Conservation (phyloP, 2,329 filamentous ascomycete species). For the Zalaria sp. region DNA sequence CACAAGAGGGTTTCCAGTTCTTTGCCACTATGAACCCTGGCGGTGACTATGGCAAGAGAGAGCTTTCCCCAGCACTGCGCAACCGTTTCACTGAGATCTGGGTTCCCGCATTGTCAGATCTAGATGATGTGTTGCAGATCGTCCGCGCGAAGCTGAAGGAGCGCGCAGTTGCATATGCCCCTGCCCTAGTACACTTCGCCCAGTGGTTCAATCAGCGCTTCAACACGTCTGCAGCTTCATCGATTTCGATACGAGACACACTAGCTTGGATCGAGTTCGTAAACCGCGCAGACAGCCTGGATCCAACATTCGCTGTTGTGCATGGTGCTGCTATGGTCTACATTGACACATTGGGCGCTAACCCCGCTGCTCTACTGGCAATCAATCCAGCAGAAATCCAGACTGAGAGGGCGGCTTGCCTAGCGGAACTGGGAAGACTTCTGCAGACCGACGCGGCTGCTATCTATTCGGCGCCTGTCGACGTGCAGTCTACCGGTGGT, state of each 20-base stretch:
- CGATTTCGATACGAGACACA: slow-evolving; percentile 83
- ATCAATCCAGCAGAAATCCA: slow-evolving; percentile 55
- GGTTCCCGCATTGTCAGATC: slow-evolving; percentile 78
- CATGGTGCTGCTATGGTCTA: slow-evolving; percentile 94
- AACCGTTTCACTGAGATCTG: slow-evolving; percentile 99
- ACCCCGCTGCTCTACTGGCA: slow-evolving; percentile 76
- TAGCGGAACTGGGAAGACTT: slow-evolving; percentile 56
- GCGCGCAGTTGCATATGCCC: slow-evolving; percentile 43
- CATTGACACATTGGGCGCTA: slow-evolving; percentile 87
- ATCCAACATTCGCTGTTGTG: slow-evolving; percentile 32
- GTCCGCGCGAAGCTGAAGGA: slow-evolving; percentile 56
- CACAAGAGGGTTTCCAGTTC: slow-evolving; percentile 75
- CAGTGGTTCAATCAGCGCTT: slow-evolving; percentile 81
- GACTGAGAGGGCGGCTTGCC: slow-evolving; percentile 56
- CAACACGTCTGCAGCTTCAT: slow-evolving; percentile 59
- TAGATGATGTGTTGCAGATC: slow-evolving; percentile 78
- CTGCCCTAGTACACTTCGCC: slow-evolving; percentile 69
- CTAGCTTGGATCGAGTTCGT: slow-evolving; percentile 90
- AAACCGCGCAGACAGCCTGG: slow-evolving; percentile 37
- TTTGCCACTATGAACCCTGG: slow-evolving; percentile 98
- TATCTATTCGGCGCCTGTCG: slow-evolving; percentile 51
- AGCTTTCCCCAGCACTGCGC: slow-evolving; percentile 83
- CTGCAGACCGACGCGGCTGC: slow-evolving; percentile 47
- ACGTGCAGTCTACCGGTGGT: slow-evolving; percentile 40
- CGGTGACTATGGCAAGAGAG: slow-evolving; percentile 95